Conservation (phyloP, 2,329 filamentous ascomycete genomes). For the Zarea fungicola region DNA sequence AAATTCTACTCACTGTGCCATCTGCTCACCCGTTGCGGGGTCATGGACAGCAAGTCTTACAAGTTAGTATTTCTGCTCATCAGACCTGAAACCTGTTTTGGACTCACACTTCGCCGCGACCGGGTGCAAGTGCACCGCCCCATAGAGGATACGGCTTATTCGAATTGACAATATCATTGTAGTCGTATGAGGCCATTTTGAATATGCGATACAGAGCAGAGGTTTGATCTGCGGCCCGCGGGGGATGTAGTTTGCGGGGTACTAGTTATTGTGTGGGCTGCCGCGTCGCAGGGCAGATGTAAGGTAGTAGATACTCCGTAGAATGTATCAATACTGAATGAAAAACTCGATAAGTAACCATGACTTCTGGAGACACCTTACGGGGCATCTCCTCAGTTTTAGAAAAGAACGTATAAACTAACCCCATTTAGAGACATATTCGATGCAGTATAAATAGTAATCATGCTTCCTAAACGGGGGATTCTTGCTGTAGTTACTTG, state of each 20-base stretch:
- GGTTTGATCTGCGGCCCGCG: background rate
- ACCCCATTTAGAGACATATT: too few species aligned
- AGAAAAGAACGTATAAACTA: too few species aligned
- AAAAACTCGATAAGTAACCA: too few species aligned
- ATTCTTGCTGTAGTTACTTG: too few species aligned
- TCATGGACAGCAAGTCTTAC: conserved; percentile 5
- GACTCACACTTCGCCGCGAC: conserved; percentile 3
- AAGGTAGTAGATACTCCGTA: too few species aligned
- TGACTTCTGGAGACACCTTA: too few species aligned
- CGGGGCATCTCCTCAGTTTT: too few species aligned
- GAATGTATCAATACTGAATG: too few species aligned
- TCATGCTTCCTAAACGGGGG: too few species aligned
- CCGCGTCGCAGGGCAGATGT: too few species aligned
- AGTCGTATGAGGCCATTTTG: background rate
- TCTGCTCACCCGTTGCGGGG: conserved; percentile 10
- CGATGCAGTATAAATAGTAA: too few species aligned
- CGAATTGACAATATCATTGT: background rate
- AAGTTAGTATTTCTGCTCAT: background rate
- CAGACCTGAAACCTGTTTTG: too few species aligned
- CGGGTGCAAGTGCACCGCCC: background rate
- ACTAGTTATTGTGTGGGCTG: background rate
- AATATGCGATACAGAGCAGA: background rate
- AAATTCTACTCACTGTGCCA: conserved; percentile 8
- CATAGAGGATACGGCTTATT: background rate
- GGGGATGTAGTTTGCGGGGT: conserved; percentile 8